Evolutionary conservation across 2,329 filamentous ascomycete species (phyloP), one percentile per base, ranked within the genome.

Genomic region (Aspergillus sp.): DNA sequence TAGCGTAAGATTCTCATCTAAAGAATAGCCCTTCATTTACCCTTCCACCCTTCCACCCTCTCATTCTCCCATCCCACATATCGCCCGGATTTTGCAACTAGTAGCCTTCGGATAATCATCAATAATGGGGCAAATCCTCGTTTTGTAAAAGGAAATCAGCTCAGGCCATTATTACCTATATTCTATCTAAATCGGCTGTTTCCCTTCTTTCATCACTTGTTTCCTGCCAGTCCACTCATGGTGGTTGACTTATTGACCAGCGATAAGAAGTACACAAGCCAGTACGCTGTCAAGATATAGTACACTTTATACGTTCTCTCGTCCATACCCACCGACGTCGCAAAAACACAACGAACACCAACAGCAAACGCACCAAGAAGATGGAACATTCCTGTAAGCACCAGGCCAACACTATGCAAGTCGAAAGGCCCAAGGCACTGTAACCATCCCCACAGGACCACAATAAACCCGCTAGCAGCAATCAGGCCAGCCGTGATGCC

Each of bases 241-340:
- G n/a, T 15, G 19, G 4, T 10, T 19, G 17, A 42, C 41, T 21
- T 8, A 44, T 44, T 44, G 7, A 44, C 19, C 3, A 49, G 8
- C 44, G 44, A 49, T 23, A 49, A 30, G 23, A 49, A 49, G 23
- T 27, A 49, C 7, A 49, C 25, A 11, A 30, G 13, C 21, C 44
- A 49, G 4, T 49, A 49, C 21, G 23, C 23, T 8, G 44, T 49
- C 44, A 49, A 17, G 5, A 49, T 30, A 17, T 49, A 49, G 2
- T 30, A 49, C 19, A 57, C 17, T 23, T 30, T 57, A 30, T 41
- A 47, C 6, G 41, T 48, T 44, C 42, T 39, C 54, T 57, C 54
- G 15, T 57, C 42, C 44, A 39, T 41, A 19, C 41, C 48, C 8
- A 19, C 30, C 27, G 44, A 49, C 23, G 6, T 25, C 2, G 3